Base-by-base conservation (phyloP, 83 land plant species). In the Picea abies region DNA sequence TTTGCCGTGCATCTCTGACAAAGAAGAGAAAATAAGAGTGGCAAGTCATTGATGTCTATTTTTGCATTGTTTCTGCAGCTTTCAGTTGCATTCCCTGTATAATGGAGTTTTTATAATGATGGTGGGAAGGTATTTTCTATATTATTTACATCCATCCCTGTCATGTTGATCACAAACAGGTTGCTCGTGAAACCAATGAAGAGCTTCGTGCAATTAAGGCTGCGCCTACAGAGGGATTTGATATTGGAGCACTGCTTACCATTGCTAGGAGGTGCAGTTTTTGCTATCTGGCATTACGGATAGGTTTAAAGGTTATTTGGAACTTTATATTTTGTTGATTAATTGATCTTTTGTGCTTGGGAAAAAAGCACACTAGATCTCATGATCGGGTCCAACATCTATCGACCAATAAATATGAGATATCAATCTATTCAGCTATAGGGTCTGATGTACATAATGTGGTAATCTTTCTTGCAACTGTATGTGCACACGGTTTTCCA, bases 111-210 rank as follows among this genome's bases (percentile, higher is more conserved):
- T 25, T 19, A 19, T 52, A 23, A 10, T 77, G 47, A 15, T 47
- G 32, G 56, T 32, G 29, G 2, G 41, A 37, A 35, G 47, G 22
- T 7, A 3, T 70, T 19, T 70, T 37, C 75, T 35, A 44, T 73
- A 73, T n/a, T 20, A 41, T 41, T 72, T 39, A 73, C 26, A 25
- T 47, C 26, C 58, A 10, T 22, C 9, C 58, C 47, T 47, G 19
- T 73, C 3, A 41, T 73, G 3, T 73, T 44, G 56, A 39, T 37
- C 9, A 11, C 20, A 65, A 20, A n/a, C 49, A 98, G 99, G 99
- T 96, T 88, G 96, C 99, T 79, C 90, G 91, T 61, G 99, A 98
- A 85, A 98, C 99, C 70, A 98, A 98, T 90, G 99, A 96, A 61
- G 97, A 93, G 90, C 94, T 98, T 75, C 98, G 94, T 72, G 86